Evolutionary conservation across 148 eudicot genomes (phyloP).

Genomic region (Camellia japonica): DNA sequence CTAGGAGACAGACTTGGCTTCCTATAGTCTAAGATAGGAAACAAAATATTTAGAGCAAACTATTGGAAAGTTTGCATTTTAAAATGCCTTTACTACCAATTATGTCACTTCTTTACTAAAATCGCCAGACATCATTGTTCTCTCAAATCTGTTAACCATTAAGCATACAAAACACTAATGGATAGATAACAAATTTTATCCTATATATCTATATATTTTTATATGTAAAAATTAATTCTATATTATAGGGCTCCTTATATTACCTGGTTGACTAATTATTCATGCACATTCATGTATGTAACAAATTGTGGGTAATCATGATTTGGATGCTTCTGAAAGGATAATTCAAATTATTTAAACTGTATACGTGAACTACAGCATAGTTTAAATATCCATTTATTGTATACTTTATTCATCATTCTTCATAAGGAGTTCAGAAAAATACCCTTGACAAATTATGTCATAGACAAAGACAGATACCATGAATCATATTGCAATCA

Average conservation of each 20-base stretch:
- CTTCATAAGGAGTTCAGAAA: background rate
- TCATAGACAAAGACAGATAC: background rate
- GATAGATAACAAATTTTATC: background rate
- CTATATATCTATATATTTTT: too few species aligned
- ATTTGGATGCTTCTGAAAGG: background rate
- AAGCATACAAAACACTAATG: background rate
- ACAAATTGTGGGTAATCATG: background rate
- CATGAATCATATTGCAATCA: too few species aligned
- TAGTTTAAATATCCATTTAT: background rate
- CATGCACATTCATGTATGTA: background rate
- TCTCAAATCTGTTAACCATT: background rate
- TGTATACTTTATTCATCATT: background rate
- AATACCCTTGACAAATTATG: background rate
- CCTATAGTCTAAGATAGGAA: too few species aligned
- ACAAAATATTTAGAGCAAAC: too few species aligned
- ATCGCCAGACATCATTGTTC: background rate
- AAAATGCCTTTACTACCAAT: too few species aligned
- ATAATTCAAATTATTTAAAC: background rate
- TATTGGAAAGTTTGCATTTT: too few species aligned
- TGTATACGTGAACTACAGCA: background rate
- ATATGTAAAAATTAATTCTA: background rate
- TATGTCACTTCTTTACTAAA: too few species aligned
- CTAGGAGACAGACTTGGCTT: too few species aligned
- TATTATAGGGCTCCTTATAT: background rate
- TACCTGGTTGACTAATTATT: background rate